A percentile compares a stretch with the other conserved stretches of the same genome.
Conservation (phyloP, 75 land plant species). For the Cunninghamia lanceolata region DNA sequence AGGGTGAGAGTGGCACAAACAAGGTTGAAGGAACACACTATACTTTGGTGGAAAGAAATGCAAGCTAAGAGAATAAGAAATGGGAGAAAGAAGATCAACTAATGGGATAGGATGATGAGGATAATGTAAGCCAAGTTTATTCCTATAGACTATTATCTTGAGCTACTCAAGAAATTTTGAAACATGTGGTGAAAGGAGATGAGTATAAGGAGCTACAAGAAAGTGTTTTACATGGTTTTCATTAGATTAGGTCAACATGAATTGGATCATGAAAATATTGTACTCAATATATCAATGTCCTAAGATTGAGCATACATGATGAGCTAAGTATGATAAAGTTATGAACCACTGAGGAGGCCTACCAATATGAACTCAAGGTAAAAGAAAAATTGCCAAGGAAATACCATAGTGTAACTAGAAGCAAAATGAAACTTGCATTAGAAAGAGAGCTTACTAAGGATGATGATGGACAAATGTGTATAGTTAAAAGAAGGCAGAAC, state of each 20-base stretch:
- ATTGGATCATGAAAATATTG: neutral
- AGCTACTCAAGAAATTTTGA: neutral
- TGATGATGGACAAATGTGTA: no score
- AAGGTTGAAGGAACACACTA: neutral
- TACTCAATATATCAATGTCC: neutral
- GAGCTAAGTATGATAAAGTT: no score
- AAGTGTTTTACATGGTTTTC: neutral
- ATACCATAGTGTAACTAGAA: no score
- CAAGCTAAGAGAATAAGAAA: neutral
- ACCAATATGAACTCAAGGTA: no score
- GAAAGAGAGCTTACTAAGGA: no score
- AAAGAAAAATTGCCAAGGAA: no score
- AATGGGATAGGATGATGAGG: neutral
- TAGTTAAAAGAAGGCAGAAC: no score
- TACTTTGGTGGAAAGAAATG: neutral
- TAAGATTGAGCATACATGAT: neutral
- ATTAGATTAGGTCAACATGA: neutral
- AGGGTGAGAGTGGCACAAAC: neutral
- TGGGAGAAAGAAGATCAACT: neutral
- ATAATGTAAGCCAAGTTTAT: neutral
- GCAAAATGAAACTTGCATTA: no score
- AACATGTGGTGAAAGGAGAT: neutral
- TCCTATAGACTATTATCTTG: neutral
- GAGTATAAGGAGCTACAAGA: neutral
- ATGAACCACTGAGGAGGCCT: no score